Conservation (phyloP, 495 filamentous ascomycete species). For the Parmelia sp. region DNA sequence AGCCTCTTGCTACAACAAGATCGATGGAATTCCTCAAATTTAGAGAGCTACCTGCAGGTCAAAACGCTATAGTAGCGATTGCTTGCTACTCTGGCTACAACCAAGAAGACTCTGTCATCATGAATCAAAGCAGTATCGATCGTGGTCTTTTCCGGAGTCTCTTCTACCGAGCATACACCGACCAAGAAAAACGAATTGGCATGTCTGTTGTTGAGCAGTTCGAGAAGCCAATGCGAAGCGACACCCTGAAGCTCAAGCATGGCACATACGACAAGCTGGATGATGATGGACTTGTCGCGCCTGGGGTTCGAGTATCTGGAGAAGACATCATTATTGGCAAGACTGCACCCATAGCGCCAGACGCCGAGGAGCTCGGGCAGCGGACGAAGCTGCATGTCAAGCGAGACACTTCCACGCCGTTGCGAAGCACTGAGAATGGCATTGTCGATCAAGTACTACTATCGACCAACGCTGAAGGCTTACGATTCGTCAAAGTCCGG, state of each 20-base stretch:
- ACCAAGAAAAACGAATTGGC: conserved; percentile 90
- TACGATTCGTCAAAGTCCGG: conserved; percentile 92
- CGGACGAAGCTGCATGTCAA: conserved; percentile 84
- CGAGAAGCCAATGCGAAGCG: conserved; percentile 83
- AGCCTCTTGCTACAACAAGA: conserved; percentile 88
- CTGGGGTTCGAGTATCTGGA: conserved; percentile 87
- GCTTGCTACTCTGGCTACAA: conserved; percentile 98
- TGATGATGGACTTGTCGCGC: conserved; percentile 86
- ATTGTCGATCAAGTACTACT: conserved; percentile 91
- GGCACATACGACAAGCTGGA: conserved; percentile 98
- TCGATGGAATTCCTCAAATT: conserved; percentile 99
- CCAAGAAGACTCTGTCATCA: conserved; percentile 99
- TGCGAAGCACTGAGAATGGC: conserved; percentile 91
- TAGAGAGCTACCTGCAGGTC: conserved; percentile 90
- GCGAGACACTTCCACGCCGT: conserved; percentile 87
- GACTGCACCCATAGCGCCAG: conserved; percentile 85
- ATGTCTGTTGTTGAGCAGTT: conserved; percentile 85
- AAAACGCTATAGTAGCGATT: conserved; percentile 98
- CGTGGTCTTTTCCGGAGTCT: conserved; percentile 94
- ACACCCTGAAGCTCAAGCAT: conserved; percentile 85
- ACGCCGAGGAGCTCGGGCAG: conserved; percentile 90
- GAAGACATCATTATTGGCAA: conserved; percentile 99
- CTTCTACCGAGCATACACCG: conserved; percentile 95
- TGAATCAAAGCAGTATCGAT: conserved; percentile 99
- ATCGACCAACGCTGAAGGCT: conserved; percentile 83